phyloP scores from a whole-genome alignment of 2,329 filamentous ascomycete species.

The Pyricularia pennisetigena region DNA sequence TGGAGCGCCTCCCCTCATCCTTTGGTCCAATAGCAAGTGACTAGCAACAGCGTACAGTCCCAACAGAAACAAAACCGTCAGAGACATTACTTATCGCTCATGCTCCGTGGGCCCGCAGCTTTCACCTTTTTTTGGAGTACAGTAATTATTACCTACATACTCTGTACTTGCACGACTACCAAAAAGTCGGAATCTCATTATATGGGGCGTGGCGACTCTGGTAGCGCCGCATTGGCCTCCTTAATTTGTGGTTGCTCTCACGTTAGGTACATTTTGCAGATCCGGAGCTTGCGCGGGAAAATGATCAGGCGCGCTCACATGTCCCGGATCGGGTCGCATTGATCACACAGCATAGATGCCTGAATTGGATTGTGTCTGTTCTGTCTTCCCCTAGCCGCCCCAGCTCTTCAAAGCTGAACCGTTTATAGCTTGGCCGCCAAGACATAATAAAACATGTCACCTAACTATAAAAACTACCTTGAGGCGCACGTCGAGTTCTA shows the following conservation, averaged over 20 bases:
- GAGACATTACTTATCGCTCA: too few species aligned
- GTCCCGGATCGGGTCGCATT: neutral
- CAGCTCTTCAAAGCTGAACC: neutral
- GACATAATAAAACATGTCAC: neutral
- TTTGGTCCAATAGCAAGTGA: neutral
- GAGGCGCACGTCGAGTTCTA: neutral
- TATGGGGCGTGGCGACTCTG: neutral
- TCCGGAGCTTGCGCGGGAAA: neutral
- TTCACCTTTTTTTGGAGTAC: neutral
- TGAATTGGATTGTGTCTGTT: neutral
- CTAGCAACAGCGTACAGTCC: neutral
- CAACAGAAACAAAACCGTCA: neutral
- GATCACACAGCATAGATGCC: neutral
- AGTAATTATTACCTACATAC: neutral
- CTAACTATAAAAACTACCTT: neutral
- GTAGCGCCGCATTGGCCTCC: neutral
- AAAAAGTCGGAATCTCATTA: too few species aligned
- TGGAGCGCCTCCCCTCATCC: neutral
- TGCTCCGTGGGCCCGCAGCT: neutral
- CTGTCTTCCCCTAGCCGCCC: neutral
- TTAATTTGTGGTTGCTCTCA: neutral
- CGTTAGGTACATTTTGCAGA: neutral
- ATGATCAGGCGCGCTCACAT: neutral
- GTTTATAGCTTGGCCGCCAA: neutral
- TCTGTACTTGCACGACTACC: too few species aligned